phyloP scores from a whole-genome alignment of 495 filamentous ascomycete species.

The Aspergillus cavernicola region DNA sequence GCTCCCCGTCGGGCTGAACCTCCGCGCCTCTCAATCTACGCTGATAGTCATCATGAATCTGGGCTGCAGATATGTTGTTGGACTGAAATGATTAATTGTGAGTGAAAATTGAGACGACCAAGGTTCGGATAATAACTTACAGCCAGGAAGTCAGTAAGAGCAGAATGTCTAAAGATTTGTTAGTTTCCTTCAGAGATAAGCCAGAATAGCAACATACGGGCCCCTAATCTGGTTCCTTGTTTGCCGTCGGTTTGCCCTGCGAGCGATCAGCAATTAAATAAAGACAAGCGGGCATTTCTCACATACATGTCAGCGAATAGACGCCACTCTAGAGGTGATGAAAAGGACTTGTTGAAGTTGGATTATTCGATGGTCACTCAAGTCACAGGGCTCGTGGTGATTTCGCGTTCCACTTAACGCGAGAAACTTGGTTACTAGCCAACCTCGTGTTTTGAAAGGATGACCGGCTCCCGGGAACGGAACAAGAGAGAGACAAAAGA shows the following conservation, averaged over 20 bases:
- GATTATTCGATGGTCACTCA: constrained; percentile 1
- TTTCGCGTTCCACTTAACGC: constrained; percentile 52
- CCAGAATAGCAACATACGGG: constrained; percentile 44
- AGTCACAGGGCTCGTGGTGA: constrained; percentile 41
- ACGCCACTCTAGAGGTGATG: background rate
- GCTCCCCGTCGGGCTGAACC: constrained; percentile 33
- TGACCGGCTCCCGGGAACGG: background rate
- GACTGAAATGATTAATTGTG: constrained; percentile 43
- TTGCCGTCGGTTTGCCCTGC: constrained; percentile 39
- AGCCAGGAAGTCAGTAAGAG: constrained; percentile 77
- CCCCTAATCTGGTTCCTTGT: constrained; percentile 56
- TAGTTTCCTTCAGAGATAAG: constrained; percentile 6
- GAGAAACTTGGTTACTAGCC: constrained; percentile 14
- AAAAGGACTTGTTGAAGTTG: background rate
- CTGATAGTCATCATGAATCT: constrained; percentile 67
- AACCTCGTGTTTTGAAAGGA: constrained; percentile 5
- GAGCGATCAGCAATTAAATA: constrained; percentile 15
- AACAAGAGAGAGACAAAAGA: background rate
- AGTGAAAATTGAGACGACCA: constrained; percentile 5
- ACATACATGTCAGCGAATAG: constrained; percentile 13
- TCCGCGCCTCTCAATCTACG: constrained; percentile 43
- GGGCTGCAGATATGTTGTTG: constrained; percentile 82
- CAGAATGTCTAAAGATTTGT: constrained; percentile 54
- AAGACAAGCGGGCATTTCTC: background rate
- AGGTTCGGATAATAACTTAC: constrained; percentile 37